Evolutionary conservation across 75 land plant species (phyloP).

Genomic region (Isoetes taiwanensis): DNA sequence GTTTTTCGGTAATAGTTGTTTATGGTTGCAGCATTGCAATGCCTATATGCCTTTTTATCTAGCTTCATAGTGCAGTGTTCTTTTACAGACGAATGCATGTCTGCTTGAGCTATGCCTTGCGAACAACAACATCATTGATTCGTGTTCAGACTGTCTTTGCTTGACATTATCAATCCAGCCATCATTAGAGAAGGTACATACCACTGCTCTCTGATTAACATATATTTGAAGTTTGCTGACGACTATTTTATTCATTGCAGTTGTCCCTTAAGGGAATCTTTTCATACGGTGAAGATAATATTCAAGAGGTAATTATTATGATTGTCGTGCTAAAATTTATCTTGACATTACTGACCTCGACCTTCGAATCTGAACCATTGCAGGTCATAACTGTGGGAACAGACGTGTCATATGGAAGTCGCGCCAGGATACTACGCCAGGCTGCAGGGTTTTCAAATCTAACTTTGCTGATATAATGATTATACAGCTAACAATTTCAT

Average conservation of each 20-base stretch:
- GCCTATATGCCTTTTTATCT: not conserved
- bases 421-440: slow-evolving; percentile 12
- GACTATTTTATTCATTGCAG: no score
- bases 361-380: no score
- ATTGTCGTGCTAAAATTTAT: no score
- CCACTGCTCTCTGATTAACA: no score
- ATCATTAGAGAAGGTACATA: no score
- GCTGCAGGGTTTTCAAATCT: not conserved
- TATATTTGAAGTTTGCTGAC: no score
- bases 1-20: no score
- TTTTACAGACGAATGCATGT: slow-evolving; percentile 14
- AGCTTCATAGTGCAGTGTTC: not conserved
- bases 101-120: slow-evolving; percentile 18
- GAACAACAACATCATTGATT: slow-evolving; percentile 20
- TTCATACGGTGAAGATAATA: slow-evolving; percentile 20
- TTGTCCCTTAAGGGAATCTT: slow-evolving; percentile 26
- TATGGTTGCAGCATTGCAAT: not conserved
- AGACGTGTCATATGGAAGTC: slow-evolving; percentile 6
- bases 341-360: not conserved
- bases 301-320: slow-evolving; percentile 18
- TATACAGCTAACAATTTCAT: no score
- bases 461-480: not conserved
- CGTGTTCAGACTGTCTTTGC: slow-evolving; percentile 2
- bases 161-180: no score
- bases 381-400: no score